Evolutionary conservation across 2,329 filamentous ascomycete genomes (phyloP), one percentile per base, ranked within the genome.

Genomic region (Colletotrichum theobromicola): DNA sequence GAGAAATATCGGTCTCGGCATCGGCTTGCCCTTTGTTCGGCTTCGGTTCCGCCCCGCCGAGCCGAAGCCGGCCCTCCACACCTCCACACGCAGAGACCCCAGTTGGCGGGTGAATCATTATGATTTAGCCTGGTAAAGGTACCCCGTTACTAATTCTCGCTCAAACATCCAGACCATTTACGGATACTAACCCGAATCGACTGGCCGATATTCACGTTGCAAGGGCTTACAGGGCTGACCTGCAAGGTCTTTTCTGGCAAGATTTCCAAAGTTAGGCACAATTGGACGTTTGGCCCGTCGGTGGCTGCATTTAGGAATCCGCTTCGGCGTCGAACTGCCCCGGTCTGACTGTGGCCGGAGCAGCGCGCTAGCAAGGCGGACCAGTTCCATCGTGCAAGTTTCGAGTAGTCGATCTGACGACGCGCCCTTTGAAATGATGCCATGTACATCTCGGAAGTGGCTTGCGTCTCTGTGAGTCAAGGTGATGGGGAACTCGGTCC

Each of bases 371-470:
- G 32, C 55, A 62, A 13, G 55, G 18, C 26, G 50, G 24, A 28
- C 24, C 67, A 28, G 67, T 32, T 53, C 71, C 62, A 62, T 30
- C n/a, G 37, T 24, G 50, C 13, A 32, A 37, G 18, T 34, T 65
- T 24, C 12, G 42, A 46, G 42, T 12, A 53, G 21, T 53, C 26
- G 10, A 24, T 68, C 18, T 24, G 42, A 46, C 42, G n/a, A 74
- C 30, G 62, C 72, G 72, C 72, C 72, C 72, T 75, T 75, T 24
- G 68, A 53, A n/a, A 72, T 62, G 68, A 72, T 67, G 68, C 72
- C 72, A 67, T 75, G 68, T 58, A 35, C 15, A 42, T 34, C 9
- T 34, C n/a, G 28, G 42, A 35, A 26, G 12, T 61, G 24, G 66
- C 67, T 26, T 71, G 67, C 61, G 8, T 57, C 18, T 50, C 32